Conservation (phyloP, 208 protist genomes). For the Naegleria fowleri region DNA sequence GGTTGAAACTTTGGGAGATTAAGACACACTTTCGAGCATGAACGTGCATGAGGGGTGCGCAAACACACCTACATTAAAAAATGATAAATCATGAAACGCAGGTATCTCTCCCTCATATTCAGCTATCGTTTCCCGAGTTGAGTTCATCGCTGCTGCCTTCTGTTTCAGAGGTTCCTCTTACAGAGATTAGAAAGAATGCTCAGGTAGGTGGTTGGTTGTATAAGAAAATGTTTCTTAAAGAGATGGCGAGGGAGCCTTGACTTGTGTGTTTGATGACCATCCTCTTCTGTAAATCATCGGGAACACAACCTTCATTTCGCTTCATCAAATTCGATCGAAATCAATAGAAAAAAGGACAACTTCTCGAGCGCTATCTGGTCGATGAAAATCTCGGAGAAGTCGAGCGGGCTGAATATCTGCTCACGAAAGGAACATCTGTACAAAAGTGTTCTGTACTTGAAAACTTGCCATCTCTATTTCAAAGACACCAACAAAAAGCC, state of each 20-base stretch:
- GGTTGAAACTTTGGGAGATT: background rate
- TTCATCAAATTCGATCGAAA: background rate
- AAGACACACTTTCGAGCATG: background rate
- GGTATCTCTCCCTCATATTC: background rate
- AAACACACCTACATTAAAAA: too few relatives aligned
- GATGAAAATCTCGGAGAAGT: conserved; percentile 11
- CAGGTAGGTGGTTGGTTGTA: background rate
- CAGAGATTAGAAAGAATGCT: background rate
- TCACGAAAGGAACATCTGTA: background rate
- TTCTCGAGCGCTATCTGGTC: background rate
- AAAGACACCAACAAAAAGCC: background rate
- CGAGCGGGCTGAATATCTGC: background rate
- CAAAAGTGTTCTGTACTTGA: background rate
- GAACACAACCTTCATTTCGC: background rate
- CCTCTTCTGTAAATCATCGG: too few relatives aligned
- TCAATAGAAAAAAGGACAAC: conserved; percentile 20
- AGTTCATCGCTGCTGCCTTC: background rate
- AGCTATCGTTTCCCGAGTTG: background rate
- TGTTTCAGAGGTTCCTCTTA: background rate
- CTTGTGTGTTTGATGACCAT: too few relatives aligned
- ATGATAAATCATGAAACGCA: background rate
- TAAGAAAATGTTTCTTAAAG: background rate
- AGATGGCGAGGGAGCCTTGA: background rate
- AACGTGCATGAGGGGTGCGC: too few relatives aligned
- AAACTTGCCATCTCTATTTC: background rate